These are phyloP conservation scores for Incumbomyces delicatus DNA, from an alignment of 2,329 filamentous ascomycete genomes.

Conservation along the genomic window DNA sequence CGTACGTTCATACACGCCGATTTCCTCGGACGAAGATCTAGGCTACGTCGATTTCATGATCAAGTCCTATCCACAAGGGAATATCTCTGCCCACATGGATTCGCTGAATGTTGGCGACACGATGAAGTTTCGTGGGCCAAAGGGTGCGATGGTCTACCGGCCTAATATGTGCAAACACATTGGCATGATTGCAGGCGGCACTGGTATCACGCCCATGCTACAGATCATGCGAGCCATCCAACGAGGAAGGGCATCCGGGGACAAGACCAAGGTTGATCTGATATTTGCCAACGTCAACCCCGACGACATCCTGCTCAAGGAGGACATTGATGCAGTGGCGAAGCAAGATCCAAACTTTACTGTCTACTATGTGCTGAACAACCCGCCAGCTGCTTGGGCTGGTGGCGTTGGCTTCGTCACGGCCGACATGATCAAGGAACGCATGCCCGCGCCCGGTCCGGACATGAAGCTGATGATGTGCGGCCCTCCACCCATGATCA, in stretches of 20 bases:
- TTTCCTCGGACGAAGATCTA: constrained; percentile 77
- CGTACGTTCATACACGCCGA: constrained; percentile 83
- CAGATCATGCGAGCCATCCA: constrained; percentile 89
- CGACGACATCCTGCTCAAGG: constrained; percentile 85
- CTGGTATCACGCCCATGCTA: constrained; percentile 96
- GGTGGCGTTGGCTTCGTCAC: constrained; percentile 94
- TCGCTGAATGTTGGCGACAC: constrained; percentile 71
- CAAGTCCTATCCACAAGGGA: constrained; percentile 95
- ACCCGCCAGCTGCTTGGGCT: constrained; percentile 82
- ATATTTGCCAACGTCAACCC: constrained; percentile 94
- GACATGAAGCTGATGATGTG: constrained; percentile 94
- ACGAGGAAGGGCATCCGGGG: constrained; percentile 65
- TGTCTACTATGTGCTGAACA: constrained; percentile 93
- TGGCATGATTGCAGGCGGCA: constrained; percentile 96
- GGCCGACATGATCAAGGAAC: constrained; percentile 75
- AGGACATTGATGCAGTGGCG: constrained; percentile 74
- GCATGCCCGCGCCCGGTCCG: constrained; percentile 65
- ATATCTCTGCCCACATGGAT: constrained; percentile 91
- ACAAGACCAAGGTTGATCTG: constrained; percentile 81
- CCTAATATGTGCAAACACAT: constrained; percentile 95
- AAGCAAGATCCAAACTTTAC: constrained; percentile 71
- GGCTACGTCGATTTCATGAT: constrained; percentile 94
- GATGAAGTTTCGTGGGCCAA: constrained; percentile 86
- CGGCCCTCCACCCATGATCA: constrained; percentile 92
- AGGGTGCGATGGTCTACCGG: constrained; percentile 95